phyloP scores from a whole-genome alignment of 2,329 filamentous ascomycete species.

The Arthrobotrys entomopaga region DNA sequence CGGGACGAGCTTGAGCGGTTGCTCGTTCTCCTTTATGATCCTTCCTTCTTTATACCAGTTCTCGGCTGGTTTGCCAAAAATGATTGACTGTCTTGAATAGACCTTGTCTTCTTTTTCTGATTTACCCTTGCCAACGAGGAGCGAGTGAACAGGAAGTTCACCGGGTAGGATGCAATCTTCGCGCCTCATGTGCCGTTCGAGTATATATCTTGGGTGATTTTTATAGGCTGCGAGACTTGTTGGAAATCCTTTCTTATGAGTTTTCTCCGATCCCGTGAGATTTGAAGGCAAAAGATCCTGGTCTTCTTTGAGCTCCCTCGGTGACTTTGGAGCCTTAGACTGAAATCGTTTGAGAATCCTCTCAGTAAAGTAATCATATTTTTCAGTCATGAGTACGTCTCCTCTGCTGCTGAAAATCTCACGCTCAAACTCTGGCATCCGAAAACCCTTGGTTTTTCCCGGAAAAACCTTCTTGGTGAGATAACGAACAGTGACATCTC shows the following conservation, averaged over 20 bases:
- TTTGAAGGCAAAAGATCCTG: conserved; percentile 67
- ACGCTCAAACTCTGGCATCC: conserved; percentile 81
- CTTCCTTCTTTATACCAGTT: conserved; percentile 91
- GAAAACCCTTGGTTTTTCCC: conserved; percentile 86
- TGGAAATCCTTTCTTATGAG: conserved; percentile 78
- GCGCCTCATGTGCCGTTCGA: conserved; percentile 83
- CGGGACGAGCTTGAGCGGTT: conserved; percentile 73
- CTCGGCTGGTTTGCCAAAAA: conserved; percentile 78
- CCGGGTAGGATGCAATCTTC: conserved; percentile 83
- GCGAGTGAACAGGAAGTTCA: conserved; percentile 72
- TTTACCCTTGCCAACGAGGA: conserved; percentile 63
- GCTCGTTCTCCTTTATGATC: conserved; percentile 79
- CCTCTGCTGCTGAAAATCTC: conserved; percentile 80
- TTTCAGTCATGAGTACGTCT: conserved; percentile 78
- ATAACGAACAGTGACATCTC: conserved; percentile 94
- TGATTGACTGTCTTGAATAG: conserved; percentile 83
- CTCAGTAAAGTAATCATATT: conserved; percentile 87
- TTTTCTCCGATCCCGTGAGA: background rate
- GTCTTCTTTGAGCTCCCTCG: conserved; percentile 77
- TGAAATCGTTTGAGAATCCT: conserved; percentile 83
- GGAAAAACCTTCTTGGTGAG: conserved; percentile 82
- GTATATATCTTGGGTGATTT: conserved; percentile 76
- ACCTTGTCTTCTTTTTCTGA: conserved; percentile 69
- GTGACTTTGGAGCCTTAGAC: conserved; percentile 72
- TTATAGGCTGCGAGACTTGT: conserved; percentile 88